phyloP scores from a whole-genome alignment of 495 filamentous ascomycete species.

The Penicillium goetzii region DNA sequence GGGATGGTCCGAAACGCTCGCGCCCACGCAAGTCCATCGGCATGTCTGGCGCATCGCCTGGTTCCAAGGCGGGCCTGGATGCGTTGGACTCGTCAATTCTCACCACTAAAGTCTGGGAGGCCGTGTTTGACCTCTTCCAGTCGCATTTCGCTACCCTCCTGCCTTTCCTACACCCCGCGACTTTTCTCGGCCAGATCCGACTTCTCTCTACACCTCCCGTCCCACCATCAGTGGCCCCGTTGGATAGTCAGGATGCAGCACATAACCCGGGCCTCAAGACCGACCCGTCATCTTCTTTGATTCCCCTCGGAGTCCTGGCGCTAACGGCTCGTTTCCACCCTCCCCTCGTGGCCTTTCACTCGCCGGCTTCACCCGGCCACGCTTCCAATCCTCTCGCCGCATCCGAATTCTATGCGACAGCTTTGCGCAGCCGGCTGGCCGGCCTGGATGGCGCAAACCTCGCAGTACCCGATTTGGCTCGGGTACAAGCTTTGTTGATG shows the following conservation, averaged over 20 bases:
- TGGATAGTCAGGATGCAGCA: slow-evolving; percentile 33
- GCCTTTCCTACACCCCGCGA: slow-evolving; percentile 80
- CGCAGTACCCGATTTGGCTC: slow-evolving; percentile 64
- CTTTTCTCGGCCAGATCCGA: slow-evolving; percentile 64
- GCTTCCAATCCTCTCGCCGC: slow-evolving; percentile 65
- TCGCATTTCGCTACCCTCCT: slow-evolving; percentile 81
- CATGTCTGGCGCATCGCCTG: slow-evolving; percentile 38
- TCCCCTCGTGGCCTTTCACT: slow-evolving; percentile 67
- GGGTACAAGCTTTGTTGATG: slow-evolving; percentile 80
- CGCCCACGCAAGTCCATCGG: slow-evolving; percentile 55
- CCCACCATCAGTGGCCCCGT: slow-evolving; percentile 21
- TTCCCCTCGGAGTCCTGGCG: slow-evolving; percentile 76
- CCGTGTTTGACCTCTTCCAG: slow-evolving; percentile 77
- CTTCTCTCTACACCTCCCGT: slow-evolving; percentile 44
- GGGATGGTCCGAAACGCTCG: slow-evolving; percentile 63
- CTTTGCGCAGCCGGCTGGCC: slow-evolving; percentile 67
- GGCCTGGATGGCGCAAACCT: slow-evolving; percentile 54
- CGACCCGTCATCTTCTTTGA: slow-evolving; percentile 60
- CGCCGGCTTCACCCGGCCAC: slow-evolving; percentile 48
- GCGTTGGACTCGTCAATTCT: slow-evolving; percentile 57
- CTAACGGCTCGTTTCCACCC: slow-evolving; percentile 80
- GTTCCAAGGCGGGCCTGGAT: slow-evolving; percentile 41
- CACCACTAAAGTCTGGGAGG: slow-evolving; percentile 70
- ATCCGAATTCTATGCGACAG: slow-evolving; percentile 78
- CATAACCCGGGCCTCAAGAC: slow-evolving; percentile 35